Evolutionary conservation across 2,329 filamentous ascomycete species (phyloP), one percentile per base, ranked within the genome.

Genomic region (Aspergillus amoenus): DNA sequence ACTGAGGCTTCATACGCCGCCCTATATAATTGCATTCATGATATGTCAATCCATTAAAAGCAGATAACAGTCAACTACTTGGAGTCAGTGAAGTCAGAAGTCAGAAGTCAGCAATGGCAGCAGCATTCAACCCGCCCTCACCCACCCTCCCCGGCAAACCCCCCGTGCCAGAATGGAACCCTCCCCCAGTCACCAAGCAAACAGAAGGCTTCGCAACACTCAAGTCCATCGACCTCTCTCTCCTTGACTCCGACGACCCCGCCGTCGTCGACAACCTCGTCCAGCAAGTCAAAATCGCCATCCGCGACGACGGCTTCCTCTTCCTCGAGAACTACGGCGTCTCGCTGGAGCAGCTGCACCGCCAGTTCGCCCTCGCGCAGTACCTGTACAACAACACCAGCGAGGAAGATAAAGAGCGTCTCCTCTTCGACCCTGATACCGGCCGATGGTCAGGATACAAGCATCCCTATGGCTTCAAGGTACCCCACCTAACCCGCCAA

Each of bases 391-490:
- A 73, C 39, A 80, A 82, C 58, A 82, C 82, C 22, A 77, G 70
- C 13, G 76, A 81, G 6, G 77, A 79, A 55, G 80, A 82, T 61
- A 81, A 80, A 62, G 64, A 79, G 54, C 72, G 74, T 1, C 73
- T 82, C 15, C 73, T 81, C 0, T 82, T 79, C 61, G 66, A 76
- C 59, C 80, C 80, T 0, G 76, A 79, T 4, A 79, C 70, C 0
- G 80, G 80, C n/a, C 62, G 70, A 1, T 82, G 77, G 76, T 79
- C 79, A 3, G 79, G 80, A 0, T 82, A 79, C 66, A 82, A 82
- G 64, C 79, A 68, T 73, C 59, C 78, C 61, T n/a, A 78, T 69
- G 64, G 80, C 72, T 59, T 79, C 73, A 71, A 79, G 78, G 71
- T 73, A 66, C 56, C 54, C 12, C 11, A 9, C 8, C 8, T 9